Conservation (phyloP, 2,329 filamentous ascomycete species). For the Fusarium duplospermum region DNA sequence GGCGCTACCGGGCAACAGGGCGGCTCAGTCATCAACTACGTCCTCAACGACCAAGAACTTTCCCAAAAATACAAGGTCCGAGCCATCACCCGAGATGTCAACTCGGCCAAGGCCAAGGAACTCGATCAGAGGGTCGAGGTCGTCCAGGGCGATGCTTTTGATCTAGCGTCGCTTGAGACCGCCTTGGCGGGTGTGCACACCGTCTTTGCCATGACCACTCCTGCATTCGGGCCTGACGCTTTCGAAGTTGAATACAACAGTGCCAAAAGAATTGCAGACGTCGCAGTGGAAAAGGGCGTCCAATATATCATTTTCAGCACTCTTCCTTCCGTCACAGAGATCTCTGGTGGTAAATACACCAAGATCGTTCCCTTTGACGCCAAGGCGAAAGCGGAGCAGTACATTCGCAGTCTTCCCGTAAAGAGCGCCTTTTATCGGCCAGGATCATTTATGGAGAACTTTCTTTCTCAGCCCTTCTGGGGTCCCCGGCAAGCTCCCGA, state of each 20-base stretch:
- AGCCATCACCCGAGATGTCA: conserved; percentile 61
- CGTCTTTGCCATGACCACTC: conserved; percentile 61
- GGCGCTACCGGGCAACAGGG: conserved; percentile 66
- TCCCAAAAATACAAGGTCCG: conserved; percentile 60
- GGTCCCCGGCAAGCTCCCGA: conserved; percentile 46
- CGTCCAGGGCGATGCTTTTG: conserved; percentile 55
- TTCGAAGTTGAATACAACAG: conserved; percentile 50
- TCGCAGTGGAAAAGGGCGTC: conserved; percentile 51
- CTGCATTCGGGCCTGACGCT: conserved; percentile 50
- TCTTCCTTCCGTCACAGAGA: conserved; percentile 47
- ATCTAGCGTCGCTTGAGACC: conserved; percentile 51
- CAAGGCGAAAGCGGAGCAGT: conserved; percentile 63
- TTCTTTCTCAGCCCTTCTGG: conserved; percentile 42
- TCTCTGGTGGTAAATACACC: conserved; percentile 50
- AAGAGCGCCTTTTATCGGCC: conserved; percentile 56
- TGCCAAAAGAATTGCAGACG: conserved; percentile 56
- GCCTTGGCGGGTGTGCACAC: conserved; percentile 59
- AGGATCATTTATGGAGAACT: conserved; percentile 58
- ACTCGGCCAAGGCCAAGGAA: conserved; percentile 47
- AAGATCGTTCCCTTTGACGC: conserved; percentile 59
- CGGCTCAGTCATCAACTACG: conserved; percentile 57
- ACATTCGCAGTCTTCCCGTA: conserved; percentile 61
- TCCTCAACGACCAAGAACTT: conserved; percentile 58
- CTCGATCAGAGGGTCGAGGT: conserved; percentile 48
- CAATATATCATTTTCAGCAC: conserved; percentile 56